Conservation (phyloP, 139 green algal genomes). For the Picochlorum sp. region DNA sequence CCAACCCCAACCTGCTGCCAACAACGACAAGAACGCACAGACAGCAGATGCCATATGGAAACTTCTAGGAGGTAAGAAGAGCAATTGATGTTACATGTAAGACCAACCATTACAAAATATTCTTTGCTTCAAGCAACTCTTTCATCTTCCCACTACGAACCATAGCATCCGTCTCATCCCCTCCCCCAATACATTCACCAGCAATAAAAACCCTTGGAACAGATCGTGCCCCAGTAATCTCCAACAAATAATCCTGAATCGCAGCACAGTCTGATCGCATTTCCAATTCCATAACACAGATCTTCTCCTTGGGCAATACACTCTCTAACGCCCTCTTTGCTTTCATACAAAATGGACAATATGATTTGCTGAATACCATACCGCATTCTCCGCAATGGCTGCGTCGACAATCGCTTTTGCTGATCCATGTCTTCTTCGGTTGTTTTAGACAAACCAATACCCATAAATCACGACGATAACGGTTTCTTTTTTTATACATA, state of each 20-base stretch:
- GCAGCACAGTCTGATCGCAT: neutral
- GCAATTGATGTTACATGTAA: neutral
- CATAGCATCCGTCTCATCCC: slow-evolving; percentile 28
- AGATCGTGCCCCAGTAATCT: slow-evolving; percentile 19
- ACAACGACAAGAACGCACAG: neutral
- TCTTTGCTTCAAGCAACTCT: slow-evolving; percentile 18
- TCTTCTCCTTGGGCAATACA: slow-evolving; percentile 16
- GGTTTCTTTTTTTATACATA: too few relatives aligned
- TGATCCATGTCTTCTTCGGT: slow-evolving; percentile 1
- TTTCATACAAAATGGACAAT: slow-evolving; percentile 39
- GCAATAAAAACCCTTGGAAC: slow-evolving; percentile 40
- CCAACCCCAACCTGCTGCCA: neutral
- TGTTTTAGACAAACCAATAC: neutral
- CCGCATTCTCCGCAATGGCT: slow-evolving; percentile 6
- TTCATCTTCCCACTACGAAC: slow-evolving; percentile 28
- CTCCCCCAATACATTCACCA: slow-evolving; percentile 30
- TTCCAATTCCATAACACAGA: slow-evolving; percentile 34
- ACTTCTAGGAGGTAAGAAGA: neutral
- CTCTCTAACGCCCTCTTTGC: slow-evolving; percentile 29
- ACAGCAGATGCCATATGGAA: neutral
- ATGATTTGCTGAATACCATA: slow-evolving; percentile 37
- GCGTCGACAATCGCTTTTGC: slow-evolving; percentile 21
- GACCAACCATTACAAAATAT: slow-evolving; percentile 6
- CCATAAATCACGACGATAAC: neutral
- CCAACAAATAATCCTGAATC: slow-evolving; percentile 20